phyloP scores from a whole-genome alignment of 2,329 filamentous ascomycete species.

The Xylaria sp. region DNA sequence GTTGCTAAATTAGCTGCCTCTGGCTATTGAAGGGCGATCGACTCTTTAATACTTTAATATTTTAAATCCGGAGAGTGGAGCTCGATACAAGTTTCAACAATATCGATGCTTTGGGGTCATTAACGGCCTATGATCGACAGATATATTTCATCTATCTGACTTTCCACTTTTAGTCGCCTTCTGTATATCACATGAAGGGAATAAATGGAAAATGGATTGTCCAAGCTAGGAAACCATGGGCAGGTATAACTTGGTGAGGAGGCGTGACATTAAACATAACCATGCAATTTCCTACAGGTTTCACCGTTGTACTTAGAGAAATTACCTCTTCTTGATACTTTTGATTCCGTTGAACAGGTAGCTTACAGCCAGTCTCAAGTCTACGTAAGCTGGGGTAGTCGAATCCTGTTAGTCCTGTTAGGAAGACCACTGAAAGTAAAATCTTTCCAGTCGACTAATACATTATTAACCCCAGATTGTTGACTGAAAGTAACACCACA shows the following conservation, averaged over 20 bases:
- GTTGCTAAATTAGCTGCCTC: slow-evolving; percentile 38
- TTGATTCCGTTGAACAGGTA: background rate
- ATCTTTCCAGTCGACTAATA: background rate
- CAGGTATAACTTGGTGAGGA: background rate
- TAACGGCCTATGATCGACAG: background rate
- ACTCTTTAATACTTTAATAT: background rate
- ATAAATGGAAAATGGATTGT: background rate
- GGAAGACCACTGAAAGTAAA: background rate
- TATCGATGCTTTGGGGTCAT: background rate
- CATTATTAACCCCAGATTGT: too few relatives aligned
- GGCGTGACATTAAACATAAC: background rate
- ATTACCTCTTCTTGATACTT: background rate
- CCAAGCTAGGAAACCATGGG: background rate
- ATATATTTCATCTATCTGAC: background rate
- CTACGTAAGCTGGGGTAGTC: too few relatives aligned
- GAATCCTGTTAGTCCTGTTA: background rate
- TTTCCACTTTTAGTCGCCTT: background rate
- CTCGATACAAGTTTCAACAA: background rate
- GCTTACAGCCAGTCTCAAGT: background rate
- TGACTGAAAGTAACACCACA: background rate
- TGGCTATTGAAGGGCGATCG: slow-evolving; percentile 2
- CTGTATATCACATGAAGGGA: too few relatives aligned
- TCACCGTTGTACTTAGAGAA: background rate
- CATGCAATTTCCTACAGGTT: background rate
- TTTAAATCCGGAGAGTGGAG: background rate